These are phyloP conservation scores for Neckera pumila DNA, from an alignment of 225 moss, liverwort and hornwort genomes.

Conservation along the genomic window DNA sequence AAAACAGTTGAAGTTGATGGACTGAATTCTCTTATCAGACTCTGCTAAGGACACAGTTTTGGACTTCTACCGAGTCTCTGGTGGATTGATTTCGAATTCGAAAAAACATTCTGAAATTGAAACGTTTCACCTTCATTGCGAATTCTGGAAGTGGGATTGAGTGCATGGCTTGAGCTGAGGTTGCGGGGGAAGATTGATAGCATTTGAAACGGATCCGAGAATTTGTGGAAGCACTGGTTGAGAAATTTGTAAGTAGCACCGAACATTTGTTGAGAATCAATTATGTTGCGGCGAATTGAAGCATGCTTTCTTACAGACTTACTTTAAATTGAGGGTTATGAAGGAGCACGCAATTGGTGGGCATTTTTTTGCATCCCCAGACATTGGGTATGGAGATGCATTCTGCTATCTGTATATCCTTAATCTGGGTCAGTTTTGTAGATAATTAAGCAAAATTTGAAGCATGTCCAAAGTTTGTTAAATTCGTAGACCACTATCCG, in stretches of 20 bases:
- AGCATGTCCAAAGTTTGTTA: neutral
- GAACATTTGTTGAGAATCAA: neutral
- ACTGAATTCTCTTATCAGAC: neutral
- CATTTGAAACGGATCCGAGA: neutral
- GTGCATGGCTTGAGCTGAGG: neutral
- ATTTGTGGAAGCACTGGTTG: neutral
- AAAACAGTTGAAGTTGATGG: neutral
- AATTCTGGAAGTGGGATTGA: neutral
- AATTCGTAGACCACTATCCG: neutral
- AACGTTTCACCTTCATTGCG: neutral
- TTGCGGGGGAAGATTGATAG: neutral
- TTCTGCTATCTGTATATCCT: neutral
- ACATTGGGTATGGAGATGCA: neutral
- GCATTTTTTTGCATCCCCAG: neutral
- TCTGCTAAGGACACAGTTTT: neutral
- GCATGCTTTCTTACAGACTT: neutral
- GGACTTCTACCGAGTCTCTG: neutral
- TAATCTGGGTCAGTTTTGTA: neutral
- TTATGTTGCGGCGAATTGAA: neutral
- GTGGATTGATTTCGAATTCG: neutral
- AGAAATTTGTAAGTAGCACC: neutral
- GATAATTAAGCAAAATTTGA: neutral
- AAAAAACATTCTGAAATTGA: neutral
- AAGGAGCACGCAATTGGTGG: neutral
- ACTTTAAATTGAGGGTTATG: neutral